Evolutionary conservation across 176 grass and related monocot species (phyloP).

Genomic region (Aegilops speltoides): DNA sequence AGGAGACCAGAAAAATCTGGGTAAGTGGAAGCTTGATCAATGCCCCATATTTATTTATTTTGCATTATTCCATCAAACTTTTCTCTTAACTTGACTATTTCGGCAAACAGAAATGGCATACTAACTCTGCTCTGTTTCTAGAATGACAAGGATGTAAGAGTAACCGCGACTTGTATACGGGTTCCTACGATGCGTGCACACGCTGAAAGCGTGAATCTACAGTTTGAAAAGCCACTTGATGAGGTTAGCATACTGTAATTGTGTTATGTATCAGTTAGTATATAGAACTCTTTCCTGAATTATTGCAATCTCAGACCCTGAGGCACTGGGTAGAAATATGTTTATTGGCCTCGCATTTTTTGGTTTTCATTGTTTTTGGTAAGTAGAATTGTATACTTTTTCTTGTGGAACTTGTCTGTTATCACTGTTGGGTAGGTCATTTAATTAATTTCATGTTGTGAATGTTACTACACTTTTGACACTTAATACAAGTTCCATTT

Average conservation of each 20-base stretch:
- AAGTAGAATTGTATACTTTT: not conserved
- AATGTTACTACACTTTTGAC: not conserved
- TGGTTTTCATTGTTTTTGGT: not conserved
- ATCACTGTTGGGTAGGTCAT: not conserved
- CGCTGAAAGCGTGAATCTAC: constrained; percentile 90
- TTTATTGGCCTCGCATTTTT: not conserved
- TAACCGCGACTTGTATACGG: constrained; percentile 92
- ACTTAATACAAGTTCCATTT: not conserved
- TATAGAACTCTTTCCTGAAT: not conserved
- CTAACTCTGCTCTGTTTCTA: constrained; percentile 36
- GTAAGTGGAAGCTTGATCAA: constrained; percentile 37
- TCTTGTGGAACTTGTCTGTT: not conserved
- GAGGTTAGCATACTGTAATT: constrained; percentile 61
- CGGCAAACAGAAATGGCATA: not conserved
- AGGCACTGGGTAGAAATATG: not conserved
- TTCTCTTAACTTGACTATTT: not conserved
- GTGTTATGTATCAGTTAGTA: not conserved
- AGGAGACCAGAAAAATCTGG: constrained; percentile 94
- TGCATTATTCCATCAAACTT: not conserved
- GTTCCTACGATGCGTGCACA: constrained; percentile 93
- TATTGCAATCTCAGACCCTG: not conserved
- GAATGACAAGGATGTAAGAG: constrained; percentile 87
- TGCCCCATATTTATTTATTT: not conserved
- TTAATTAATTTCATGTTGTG: not conserved
- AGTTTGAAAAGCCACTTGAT: constrained; percentile 90